These are phyloP conservation scores for Falciphora oryzae DNA, from an alignment of 2,329 filamentous ascomycete species.

Conservation along the genomic window DNA sequence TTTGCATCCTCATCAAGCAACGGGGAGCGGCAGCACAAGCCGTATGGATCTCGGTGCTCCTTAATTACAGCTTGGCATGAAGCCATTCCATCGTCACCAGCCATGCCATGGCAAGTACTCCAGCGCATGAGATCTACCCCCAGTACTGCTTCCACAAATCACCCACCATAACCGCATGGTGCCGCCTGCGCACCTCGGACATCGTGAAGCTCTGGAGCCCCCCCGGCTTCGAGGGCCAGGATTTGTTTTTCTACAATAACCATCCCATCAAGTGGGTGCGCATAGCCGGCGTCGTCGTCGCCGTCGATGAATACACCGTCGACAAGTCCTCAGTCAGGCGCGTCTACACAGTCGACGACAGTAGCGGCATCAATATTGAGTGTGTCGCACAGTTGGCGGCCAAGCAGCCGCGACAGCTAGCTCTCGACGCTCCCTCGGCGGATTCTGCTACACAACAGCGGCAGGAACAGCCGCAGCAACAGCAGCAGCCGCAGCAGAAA, in stretches of 20 bases:
- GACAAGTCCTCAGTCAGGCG: constrained; percentile 42
- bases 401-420: constrained; percentile 1
- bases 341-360: constrained; percentile 59
- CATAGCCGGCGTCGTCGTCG: constrained; percentile 64
- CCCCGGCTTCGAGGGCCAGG: constrained; percentile 48
- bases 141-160: constrained; percentile 59
- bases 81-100: constrained; percentile 12
- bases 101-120: constrained; percentile 46
- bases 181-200: constrained; percentile 46
- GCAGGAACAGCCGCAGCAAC: constrained; percentile 1
- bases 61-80: neutral
- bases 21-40: neutral
- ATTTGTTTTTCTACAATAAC: constrained; percentile 63
- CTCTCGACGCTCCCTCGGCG: neutral
- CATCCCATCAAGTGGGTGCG: constrained; percentile 73
- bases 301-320: constrained; percentile 44
- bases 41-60: neutral
- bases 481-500: constrained; percentile 5
- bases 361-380: constrained; percentile 55
- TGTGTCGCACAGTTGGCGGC: constrained; percentile 23
- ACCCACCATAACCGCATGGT: constrained; percentile 55
- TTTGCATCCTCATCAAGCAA: neutral
- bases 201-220: constrained; percentile 40
- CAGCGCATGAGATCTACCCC: constrained; percentile 42
- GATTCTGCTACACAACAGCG: neutral